Base-by-base conservation (phyloP, 331 rosid genomes). In the Malus hybrid region DNA sequence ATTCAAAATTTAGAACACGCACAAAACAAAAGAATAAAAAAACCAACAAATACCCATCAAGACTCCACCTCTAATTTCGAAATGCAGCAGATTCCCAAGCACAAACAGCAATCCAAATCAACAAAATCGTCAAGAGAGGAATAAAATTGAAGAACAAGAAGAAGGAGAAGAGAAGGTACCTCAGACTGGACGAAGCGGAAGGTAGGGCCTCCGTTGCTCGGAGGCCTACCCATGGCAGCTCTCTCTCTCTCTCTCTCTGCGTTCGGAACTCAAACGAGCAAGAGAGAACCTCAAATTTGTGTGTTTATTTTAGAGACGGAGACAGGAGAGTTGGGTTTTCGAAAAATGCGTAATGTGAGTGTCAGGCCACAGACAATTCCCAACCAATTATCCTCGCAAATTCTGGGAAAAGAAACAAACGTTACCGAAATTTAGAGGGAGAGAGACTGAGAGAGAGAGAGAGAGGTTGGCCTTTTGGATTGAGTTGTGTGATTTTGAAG, bases 181-280 rank as follows among this genome's bases (percentile, higher is more conserved):
- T 85, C 89, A 44, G 82, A 3, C 52, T 78, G 82, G 22, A 85
- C 84, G 87, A 93, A 93, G 71, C 98, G 97, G 81, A 93, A 93
- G 85, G 98, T 88, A 48, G 98, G 98, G 80, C 92, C 92, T 80
- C 98, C 98, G 61, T 90, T 93, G 55, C 97, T 86, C 59, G 98
- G 98, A 71, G 96, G 98, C 82, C 97, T 84, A 83, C 98, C 98
- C 98, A 93, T 93, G 71, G 55, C 15, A 6, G 65, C 76, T 20
- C 27, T 50, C 60, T 75, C 69, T 54, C 60, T 75, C 69, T 54
- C 24, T 24, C 24, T 24, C 24, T 24, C 24, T 24, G 27, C 22
- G 36, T 50, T 64, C 15, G 70, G 31, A 50, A 69, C 75, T 76
- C 10, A 7, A 57, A 67, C 16, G 36, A 34, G 46, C 29, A 28